Conservation (phyloP, 2,329 filamentous ascomycete genomes). For the Trichoderma breve region DNA sequence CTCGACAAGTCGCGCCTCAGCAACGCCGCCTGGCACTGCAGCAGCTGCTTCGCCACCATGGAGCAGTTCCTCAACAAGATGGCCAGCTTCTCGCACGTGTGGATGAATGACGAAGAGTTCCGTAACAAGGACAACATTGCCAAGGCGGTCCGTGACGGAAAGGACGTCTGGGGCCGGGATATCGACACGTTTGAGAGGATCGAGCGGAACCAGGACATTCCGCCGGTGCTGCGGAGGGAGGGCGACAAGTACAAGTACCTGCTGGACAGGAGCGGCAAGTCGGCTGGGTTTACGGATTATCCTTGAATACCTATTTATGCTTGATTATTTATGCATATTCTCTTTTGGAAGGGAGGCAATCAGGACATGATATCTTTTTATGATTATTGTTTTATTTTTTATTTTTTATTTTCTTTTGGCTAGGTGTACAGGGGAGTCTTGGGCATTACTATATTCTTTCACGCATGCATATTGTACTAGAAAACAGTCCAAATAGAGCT, state of each 20-base stretch:
- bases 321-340: neutral
- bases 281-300: constrained; percentile 50
- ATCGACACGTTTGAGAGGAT: constrained; percentile 48
- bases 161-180: constrained; percentile 54
- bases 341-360: neutral
- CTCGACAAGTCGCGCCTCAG: constrained; percentile 45
- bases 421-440: neutral
- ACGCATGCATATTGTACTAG: neutral
- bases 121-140: constrained; percentile 49
- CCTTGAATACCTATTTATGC: constrained; percentile 26
- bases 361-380: neutral
- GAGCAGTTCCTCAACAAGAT: constrained; percentile 56
- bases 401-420: neutral
- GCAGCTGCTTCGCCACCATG: constrained; percentile 57
- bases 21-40: constrained; percentile 62
- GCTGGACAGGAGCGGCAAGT: constrained; percentile 44
- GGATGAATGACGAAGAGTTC: constrained; percentile 50
- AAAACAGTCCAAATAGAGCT: neutral
- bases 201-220: constrained; percentile 52
- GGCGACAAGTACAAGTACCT: constrained; percentile 45
- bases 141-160: constrained; percentile 49
- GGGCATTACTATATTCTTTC: neutral
- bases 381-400: neutral
- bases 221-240: constrained; percentile 43
- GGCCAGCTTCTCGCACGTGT: constrained; percentile 54